phyloP scores from a whole-genome alignment of 345 rosid species.

The Crucihimalaya himalaica region DNA sequence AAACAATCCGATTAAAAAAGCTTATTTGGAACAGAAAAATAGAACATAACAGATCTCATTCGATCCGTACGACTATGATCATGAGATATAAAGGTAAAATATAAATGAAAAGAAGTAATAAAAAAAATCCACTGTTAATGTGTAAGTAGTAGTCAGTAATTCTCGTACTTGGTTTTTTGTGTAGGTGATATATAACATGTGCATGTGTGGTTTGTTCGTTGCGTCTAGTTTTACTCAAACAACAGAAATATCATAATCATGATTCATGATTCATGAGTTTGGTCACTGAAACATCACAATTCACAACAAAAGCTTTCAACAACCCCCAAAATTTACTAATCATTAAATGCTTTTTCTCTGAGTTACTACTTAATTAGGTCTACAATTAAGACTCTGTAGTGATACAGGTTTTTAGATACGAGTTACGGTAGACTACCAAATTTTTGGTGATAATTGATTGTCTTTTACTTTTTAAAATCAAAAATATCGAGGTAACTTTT shows the following conservation, averaged over 20 bases:
- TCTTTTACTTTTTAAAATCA: neutral
- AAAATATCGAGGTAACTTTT: neutral
- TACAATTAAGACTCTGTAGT: neutral
- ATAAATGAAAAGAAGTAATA: neutral
- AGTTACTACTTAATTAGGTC: constrained; percentile 22
- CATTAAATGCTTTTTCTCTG: constrained; percentile 24
- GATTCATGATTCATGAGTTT: constrained; percentile 11
- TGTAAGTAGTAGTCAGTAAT: constrained; percentile 27
- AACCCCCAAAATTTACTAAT: constrained; percentile 21
- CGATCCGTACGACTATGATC: constrained; percentile 8
- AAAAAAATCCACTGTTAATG: constrained; percentile 31
- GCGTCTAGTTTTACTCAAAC: constrained; percentile 40
- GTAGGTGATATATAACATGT: constrained; percentile 41
- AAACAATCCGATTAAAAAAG: neutral
- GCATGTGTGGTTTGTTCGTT: constrained; percentile 42
- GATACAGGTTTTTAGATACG: neutral
- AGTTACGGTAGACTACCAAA: neutral
- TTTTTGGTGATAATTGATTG: neutral
- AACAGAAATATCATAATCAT: constrained; percentile 36
- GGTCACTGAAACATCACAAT: constrained; percentile 39
- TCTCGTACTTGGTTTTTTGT: constrained; percentile 34
- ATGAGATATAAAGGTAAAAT: neutral
- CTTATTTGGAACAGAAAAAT: neutral
- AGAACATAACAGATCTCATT: constrained; percentile 3
- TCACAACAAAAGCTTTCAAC: constrained; percentile 27